Percentiles rank a stretch among this genome's conserved stretches.
These are phyloP conservation scores for Paragyromitra xinjiangensis DNA, from an alignment of 495 filamentous ascomycete genomes.

Conservation along the genomic window DNA sequence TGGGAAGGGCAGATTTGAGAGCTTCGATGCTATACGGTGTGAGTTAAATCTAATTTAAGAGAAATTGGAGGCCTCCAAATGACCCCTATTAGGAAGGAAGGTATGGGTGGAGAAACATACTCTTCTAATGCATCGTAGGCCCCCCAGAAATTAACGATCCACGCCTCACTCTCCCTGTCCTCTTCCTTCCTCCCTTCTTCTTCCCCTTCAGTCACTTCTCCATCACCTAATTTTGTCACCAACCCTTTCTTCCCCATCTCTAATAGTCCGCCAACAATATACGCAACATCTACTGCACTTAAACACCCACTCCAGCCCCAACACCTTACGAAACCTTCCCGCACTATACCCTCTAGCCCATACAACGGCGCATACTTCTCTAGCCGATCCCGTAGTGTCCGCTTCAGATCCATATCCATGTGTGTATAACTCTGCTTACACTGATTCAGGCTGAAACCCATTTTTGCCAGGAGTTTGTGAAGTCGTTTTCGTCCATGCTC, in stretches of 20 bases:
- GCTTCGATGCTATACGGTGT: conserved; percentile 69
- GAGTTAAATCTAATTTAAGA: conserved; percentile 27
- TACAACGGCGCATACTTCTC: conserved; percentile 90
- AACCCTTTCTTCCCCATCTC: conserved; percentile 77
- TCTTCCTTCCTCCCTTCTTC: conserved; percentile 61
- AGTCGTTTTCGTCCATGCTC: conserved; percentile 86
- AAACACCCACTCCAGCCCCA: conserved; percentile 98
- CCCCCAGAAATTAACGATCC: conserved; percentile 83
- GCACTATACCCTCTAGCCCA: conserved; percentile 90
- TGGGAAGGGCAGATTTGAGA: conserved; percentile 78
- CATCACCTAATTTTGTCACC: conserved; percentile 42
- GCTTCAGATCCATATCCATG: conserved; percentile 98
- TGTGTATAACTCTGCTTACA: conserved; percentile 96
- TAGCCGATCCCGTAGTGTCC: conserved; percentile 81
- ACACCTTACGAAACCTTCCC: conserved; percentile 95
- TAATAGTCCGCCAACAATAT: conserved; percentile 86
- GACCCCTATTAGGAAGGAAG: background rate
- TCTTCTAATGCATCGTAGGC: conserved; percentile 89
- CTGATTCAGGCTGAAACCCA: conserved; percentile 93
- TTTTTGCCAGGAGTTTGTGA: conserved; percentile 96
- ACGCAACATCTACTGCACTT: conserved; percentile 88
- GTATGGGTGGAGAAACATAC: conserved; percentile 55
- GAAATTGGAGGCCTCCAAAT: background rate
- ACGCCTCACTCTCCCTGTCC: conserved; percentile 68
- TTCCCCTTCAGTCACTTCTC: conserved; percentile 57